Percentiles rank a stretch among this genome's conserved stretches.
Evolutionary conservation across 2,329 filamentous ascomycete species (phyloP).

Genomic region (Arthrobotrys iridis): DNA sequence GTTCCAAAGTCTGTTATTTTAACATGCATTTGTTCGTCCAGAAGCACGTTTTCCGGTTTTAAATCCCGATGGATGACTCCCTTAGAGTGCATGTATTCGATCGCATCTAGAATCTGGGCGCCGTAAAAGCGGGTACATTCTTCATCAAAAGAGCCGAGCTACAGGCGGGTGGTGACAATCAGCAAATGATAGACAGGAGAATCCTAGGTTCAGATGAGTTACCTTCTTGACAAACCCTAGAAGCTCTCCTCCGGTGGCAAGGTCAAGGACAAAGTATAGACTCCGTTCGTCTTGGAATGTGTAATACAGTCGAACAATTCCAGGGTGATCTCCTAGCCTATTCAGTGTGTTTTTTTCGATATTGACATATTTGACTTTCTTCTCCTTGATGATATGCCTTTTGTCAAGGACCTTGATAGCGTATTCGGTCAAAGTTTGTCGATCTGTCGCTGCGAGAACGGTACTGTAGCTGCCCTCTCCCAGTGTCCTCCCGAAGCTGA

Average conservation of each 20-base stretch:
- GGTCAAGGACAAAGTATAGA: conserved; percentile 93
- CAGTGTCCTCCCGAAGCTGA: conserved; percentile 87
- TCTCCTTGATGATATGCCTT: conserved; percentile 99
- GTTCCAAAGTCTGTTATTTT: conserved; percentile 99
- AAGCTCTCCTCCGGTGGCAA: conserved; percentile 91
- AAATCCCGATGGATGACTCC: conserved; percentile 96
- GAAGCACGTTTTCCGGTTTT: conserved; percentile 94
- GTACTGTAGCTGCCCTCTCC: conserved; percentile 98
- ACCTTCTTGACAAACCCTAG: conserved; percentile 84
- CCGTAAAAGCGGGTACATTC: conserved; percentile 95
- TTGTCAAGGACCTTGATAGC: conserved; percentile 99
- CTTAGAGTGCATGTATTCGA: conserved; percentile 96
- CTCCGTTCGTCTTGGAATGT: conserved; percentile 98
- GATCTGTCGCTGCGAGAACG: conserved; percentile 83
- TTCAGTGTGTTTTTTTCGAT: conserved; percentile 99
- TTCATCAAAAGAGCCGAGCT: conserved; percentile 91
- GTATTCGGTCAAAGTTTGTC: conserved; percentile 93
- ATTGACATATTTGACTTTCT: conserved; percentile 99
- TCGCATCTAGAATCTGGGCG: conserved; percentile 93
- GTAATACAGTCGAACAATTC: conserved; percentile 95
- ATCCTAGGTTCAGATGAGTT: background rate
- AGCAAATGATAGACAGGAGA: background rate
- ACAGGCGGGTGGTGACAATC: background rate
- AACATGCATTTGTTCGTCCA: conserved; percentile 95
- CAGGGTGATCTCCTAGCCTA: conserved; percentile 92